Percentiles rank a stretch among this genome's conserved stretches.
Conservation (phyloP, 2,329 filamentous ascomycete genomes). For the Stemphylium beticola region DNA sequence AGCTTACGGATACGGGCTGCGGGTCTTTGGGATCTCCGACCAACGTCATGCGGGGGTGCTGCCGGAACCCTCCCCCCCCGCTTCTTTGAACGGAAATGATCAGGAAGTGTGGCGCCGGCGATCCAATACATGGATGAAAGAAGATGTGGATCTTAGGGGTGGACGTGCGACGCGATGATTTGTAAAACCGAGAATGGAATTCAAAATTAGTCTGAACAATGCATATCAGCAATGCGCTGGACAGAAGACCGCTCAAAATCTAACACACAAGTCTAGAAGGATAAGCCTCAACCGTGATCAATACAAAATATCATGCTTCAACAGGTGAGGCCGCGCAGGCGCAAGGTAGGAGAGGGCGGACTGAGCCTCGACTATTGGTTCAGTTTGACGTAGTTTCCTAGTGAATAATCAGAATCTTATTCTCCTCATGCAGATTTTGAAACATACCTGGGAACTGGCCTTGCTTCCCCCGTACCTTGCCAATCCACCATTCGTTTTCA, state of each 20-base stretch:
- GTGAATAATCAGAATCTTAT: slow-evolving; percentile 29
- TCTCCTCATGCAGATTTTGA: background rate
- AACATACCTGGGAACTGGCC: slow-evolving; percentile 92
- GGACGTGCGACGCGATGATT: background rate
- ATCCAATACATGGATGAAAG: background rate
- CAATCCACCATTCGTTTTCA: slow-evolving; percentile 97
- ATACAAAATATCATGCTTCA: slow-evolving; percentile 3
- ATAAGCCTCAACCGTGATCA: background rate
- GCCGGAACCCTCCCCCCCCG: background rate
- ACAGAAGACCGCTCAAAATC: slow-evolving; percentile 4
- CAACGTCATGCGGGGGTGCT: slow-evolving; percentile 28
- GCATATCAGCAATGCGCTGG: slow-evolving; percentile 2
- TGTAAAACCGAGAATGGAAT: background rate
- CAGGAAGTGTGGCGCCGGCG: slow-evolving; percentile 18
- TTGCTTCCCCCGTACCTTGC: slow-evolving; percentile 76
- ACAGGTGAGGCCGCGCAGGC: slow-evolving; percentile 21
- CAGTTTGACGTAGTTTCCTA: slow-evolving; percentile 53
- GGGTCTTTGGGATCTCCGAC: slow-evolving; percentile 16
- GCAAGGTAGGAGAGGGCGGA: background rate
- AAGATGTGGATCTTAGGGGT: background rate
- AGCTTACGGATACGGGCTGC: background rate
- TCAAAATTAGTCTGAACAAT: slow-evolving; percentile 1
- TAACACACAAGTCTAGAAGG: slow-evolving; percentile 6
- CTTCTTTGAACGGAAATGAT: slow-evolving; percentile 6
- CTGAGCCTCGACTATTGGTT: slow-evolving; percentile 31